phyloP scores from a whole-genome alignment of 805 yeast genomes.

The Kazachstania psychrophila region DNA sequence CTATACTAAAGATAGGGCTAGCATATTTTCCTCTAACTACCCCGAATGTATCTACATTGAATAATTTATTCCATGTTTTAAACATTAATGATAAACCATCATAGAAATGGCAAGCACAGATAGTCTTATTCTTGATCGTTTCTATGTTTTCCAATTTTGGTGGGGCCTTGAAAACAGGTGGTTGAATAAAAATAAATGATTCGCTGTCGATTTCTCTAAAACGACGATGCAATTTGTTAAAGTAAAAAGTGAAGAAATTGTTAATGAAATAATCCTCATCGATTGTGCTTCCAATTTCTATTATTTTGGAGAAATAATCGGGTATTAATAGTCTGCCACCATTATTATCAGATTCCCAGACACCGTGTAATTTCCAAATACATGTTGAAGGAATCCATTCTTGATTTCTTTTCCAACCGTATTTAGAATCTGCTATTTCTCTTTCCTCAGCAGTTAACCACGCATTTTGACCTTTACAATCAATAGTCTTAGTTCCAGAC shows the following conservation, averaged over 20 bases:
- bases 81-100: slow-evolving; percentile 92
- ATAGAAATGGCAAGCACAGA: slow-evolving; percentile 83
- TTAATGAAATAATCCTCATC: slow-evolving; percentile 53
- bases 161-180: slow-evolving; percentile 73
- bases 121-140: slow-evolving; percentile 53
- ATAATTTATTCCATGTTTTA: slow-evolving; percentile 74
- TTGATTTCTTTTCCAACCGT: slow-evolving; percentile 58
- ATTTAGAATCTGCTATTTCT: slow-evolving; percentile 40
- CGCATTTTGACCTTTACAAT: slow-evolving; percentile 57
- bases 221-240: slow-evolving; percentile 38
- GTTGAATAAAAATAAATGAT: slow-evolving; percentile 58
- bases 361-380: slow-evolving; percentile 69
- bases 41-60: slow-evolving; percentile 85
- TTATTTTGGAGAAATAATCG: slow-evolving; percentile 38
- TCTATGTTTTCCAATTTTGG: slow-evolving; percentile 49
- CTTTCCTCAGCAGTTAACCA: slow-evolving; percentile 54
- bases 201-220: slow-evolving; percentile 40
- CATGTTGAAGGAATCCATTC: slow-evolving; percentile 70
- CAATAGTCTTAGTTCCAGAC: slow-evolving; percentile 44
- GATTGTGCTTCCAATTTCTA: slow-evolving; percentile 29
- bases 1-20: slow-evolving; percentile 66
- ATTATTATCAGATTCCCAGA: slow-evolving; percentile 50
- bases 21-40: slow-evolving; percentile 69
- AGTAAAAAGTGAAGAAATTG: slow-evolving; percentile 54
- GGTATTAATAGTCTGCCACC: slow-evolving; percentile 35